Percentiles rank a stretch among this genome's conserved stretches.
phyloP scores from a whole-genome alignment of 2,329 filamentous ascomycete genomes.

The Fusarium sarcochroum region DNA sequence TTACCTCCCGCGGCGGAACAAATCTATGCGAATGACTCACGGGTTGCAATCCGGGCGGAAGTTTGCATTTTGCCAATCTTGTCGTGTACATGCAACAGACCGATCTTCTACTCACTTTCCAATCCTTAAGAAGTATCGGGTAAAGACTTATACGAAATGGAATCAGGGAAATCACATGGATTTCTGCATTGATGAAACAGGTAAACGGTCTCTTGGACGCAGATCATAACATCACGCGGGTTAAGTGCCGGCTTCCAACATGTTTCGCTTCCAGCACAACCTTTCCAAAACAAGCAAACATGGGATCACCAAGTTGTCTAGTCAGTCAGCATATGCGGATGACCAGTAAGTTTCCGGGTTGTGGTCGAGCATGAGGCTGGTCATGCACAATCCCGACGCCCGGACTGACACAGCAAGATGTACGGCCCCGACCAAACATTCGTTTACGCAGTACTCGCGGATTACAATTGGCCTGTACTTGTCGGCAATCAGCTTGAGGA shows the following conservation, averaged over 20 bases:
- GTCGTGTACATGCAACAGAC: too few species aligned
- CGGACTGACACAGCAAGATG: neutral
- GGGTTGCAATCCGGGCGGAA: too few species aligned
- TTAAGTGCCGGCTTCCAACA: neutral
- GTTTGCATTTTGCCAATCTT: too few species aligned
- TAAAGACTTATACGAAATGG: too few species aligned
- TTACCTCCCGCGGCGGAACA: too few species aligned
- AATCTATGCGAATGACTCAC: too few species aligned
- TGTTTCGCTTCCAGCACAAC: too few species aligned
- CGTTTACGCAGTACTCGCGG: rapidly evolving
- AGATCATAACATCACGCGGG: too few species aligned
- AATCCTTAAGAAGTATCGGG: too few species aligned
- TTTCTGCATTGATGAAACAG: neutral
- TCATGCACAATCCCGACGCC: neutral
- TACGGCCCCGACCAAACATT: neutral
- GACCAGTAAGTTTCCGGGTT: neutral
- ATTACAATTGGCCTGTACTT: neutral
- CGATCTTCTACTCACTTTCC: too few species aligned
- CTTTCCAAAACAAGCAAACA: neutral
- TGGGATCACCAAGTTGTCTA: neutral
- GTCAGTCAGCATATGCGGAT: too few species aligned
- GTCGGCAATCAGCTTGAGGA: too few species aligned
- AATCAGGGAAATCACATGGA: neutral
- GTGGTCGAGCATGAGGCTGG: neutral
- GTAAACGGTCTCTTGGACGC: neutral